Conservation (phyloP, 2,329 filamentous ascomycete genomes). For the Fusarium aywerte region DNA sequence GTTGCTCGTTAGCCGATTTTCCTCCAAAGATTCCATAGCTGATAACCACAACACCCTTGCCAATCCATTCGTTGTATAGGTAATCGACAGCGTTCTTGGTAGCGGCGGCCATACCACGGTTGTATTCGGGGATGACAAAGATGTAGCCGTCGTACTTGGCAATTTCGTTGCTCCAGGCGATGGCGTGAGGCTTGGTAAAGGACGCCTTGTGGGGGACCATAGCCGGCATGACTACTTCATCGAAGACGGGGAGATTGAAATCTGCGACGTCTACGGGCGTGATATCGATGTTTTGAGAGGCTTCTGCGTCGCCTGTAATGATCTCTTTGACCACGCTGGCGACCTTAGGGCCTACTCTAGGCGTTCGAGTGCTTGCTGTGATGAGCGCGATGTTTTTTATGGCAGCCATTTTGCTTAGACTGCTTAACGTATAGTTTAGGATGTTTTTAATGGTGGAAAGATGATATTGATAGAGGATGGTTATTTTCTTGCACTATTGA, state of each 20-base stretch:
- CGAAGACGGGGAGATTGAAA: slow-evolving; percentile 55
- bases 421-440: background rate
- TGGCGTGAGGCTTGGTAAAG: slow-evolving; percentile 56
- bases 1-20: background rate
- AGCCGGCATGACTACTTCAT: slow-evolving; percentile 56
- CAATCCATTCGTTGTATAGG: slow-evolving; percentile 64
- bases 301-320: slow-evolving; percentile 7
- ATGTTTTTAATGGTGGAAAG: background rate
- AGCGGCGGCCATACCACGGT: slow-evolving; percentile 63
- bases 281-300: slow-evolving; percentile 2
- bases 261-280: slow-evolving; percentile 22
- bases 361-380: slow-evolving; percentile 20
- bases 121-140: slow-evolving; percentile 66
- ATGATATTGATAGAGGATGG: background rate
- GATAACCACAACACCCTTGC: slow-evolving; percentile 25
- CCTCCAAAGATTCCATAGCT: slow-evolving; percentile 36
- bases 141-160: slow-evolving; percentile 59
- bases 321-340: slow-evolving; percentile 12
- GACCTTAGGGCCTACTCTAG: slow-evolving; percentile 14
- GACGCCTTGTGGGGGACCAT: slow-evolving; percentile 49
- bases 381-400: slow-evolving; percentile 29
- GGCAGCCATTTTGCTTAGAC: background rate
- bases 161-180: slow-evolving; percentile 59
- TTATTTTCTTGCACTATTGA: too few relatives aligned
- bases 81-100: slow-evolving; percentile 73